Evolutionary conservation across 805 yeast species (phyloP).

Genomic region (Yarrowia sp.): DNA sequence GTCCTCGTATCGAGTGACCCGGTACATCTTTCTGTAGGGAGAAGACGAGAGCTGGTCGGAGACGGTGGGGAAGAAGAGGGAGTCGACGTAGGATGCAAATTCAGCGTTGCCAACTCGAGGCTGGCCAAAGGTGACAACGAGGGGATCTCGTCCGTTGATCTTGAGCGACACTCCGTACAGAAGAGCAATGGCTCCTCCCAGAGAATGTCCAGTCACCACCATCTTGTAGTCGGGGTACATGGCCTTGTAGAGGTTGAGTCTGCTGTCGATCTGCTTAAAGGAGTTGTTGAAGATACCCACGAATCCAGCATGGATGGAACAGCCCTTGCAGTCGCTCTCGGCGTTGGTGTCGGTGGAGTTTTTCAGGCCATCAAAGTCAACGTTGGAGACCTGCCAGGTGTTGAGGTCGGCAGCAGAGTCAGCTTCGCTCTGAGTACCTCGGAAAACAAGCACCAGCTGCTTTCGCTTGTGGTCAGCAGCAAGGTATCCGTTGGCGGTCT

Average conservation of each 20-base stretch:
- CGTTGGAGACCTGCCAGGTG: slow-evolving; percentile 10
- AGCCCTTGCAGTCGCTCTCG: slow-evolving; percentile 11
- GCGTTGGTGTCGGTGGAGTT: slow-evolving; percentile 7
- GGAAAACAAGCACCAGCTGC: slow-evolving; percentile 11
- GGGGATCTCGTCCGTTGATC: slow-evolving; percentile 28
- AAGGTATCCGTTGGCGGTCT: slow-evolving; percentile 27
- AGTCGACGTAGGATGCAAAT: slow-evolving; percentile 27
- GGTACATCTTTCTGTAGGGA: slow-evolving; percentile 15
- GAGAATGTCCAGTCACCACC: slow-evolving; percentile 31
- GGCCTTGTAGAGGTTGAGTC: slow-evolving; percentile 3
- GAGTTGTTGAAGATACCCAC: slow-evolving; percentile 22
- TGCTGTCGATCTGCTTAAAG: slow-evolving; percentile 2
- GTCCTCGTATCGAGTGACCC: slow-evolving; percentile 35
- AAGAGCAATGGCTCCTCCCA: slow-evolving; percentile 35
- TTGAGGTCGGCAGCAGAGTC: slow-evolving; percentile 29
- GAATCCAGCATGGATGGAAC: slow-evolving; percentile 26
- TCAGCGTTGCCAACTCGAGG: slow-evolving; percentile 35
- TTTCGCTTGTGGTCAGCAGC: slow-evolving; percentile 16
- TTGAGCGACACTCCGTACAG: slow-evolving; percentile 23
- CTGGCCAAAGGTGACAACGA: slow-evolving; percentile 34
- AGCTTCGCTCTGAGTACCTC: slow-evolving; percentile 21
- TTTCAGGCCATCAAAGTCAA: slow-evolving; percentile 7
- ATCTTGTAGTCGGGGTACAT: slow-evolving; percentile 32
- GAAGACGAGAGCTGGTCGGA: neutral
- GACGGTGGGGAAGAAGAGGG: slow-evolving; percentile 8